These are phyloP conservation scores for Glaciozyma martinii DNA, from an alignment of 768 basidiomycete species.

Conservation along the genomic window DNA sequence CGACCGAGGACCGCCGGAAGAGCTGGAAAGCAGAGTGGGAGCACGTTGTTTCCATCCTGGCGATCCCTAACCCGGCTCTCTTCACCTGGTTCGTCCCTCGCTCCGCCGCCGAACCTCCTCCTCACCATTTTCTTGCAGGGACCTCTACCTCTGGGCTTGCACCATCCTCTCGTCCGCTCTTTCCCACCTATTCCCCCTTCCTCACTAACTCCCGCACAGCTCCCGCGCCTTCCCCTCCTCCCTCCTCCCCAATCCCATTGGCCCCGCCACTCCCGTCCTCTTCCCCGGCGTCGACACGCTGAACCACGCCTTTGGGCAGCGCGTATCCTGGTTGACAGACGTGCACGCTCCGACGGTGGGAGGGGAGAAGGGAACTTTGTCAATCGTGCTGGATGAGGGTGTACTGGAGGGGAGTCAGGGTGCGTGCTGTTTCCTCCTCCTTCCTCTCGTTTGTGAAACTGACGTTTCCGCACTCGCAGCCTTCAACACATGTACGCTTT, in stretches of 20 bases:
- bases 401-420: background rate
- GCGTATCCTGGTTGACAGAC: slow-evolving; percentile 67
- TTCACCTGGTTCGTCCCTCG: slow-evolving; percentile 60
- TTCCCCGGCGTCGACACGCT: slow-evolving; percentile 78
- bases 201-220: slow-evolving; percentile 49
- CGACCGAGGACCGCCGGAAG: slow-evolving; percentile 56
- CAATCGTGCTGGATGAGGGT: slow-evolving; percentile 22
- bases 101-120: background rate
- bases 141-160: slow-evolving; percentile 32
- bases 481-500: slow-evolving; percentile 16
- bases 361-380: slow-evolving; percentile 12
- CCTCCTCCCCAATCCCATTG: slow-evolving; percentile 53
- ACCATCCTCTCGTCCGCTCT: slow-evolving; percentile 24
- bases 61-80: slow-evolving; percentile 39
- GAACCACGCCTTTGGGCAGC: slow-evolving; percentile 62
- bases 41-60: slow-evolving; percentile 46
- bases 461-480: background rate
- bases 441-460: background rate
- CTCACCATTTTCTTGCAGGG: slow-evolving; percentile 5
- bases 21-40: slow-evolving; percentile 60
- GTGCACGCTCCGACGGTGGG: slow-evolving; percentile 6
- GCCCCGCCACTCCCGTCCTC: slow-evolving; percentile 60
- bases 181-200: background rate
- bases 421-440: background rate
- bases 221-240: slow-evolving; percentile 86